Base-by-base conservation (phyloP, 768 basidiomycete genomes). In the Hericium erinaceus region DNA sequence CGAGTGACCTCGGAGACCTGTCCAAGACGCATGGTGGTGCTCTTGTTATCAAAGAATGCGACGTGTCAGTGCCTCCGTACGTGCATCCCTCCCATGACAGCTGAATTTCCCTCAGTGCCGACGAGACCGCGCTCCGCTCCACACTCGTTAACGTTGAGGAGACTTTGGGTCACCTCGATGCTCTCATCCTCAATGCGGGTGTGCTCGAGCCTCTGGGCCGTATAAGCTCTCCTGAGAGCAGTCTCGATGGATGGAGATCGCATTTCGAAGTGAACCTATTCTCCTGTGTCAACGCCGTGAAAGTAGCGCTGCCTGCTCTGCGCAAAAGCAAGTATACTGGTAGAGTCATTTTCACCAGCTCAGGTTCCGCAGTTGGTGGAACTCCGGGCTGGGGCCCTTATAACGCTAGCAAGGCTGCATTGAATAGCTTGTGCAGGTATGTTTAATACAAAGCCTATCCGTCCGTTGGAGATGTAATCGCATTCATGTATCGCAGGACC, bases 211-310 rank as follows among this genome's bases (percentile, higher is more conserved):
- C 92, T 16, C 64, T 93, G 22, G 79, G 82, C 57, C 77, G 75
- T 40, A 79, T 89, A 54, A 76, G 70, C 15, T 78, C 80, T 49
- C 70, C 74, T 39, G 74, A 77, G 9, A 65, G 71, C n/a, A 68
- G 77, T 15, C 61, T 87, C 40, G 75, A 80, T 55, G 71, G 72
- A 20, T 92, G 89, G 90, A 85, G 80, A 66, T 64, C 68, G 22
- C 79, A 84, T 65, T 92, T 95, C 67, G 87, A 94, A 63, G 76
- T 90, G 71, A 95, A 95, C 70, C 86, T 95, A 70, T 91, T 92
- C 73, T 90, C 92, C 1, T 76, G 91, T 18, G 73, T 95, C 48
- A 79, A 82, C 38, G 80, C 89, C 22, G 64, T 94, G 37, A 79
- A 85, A 62, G 76, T 78, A 11, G 73, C 84, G 13, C 72, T 93